phyloP scores from a whole-genome alignment of 139 green algal genomes.

The Tetraselmis striata region DNA sequence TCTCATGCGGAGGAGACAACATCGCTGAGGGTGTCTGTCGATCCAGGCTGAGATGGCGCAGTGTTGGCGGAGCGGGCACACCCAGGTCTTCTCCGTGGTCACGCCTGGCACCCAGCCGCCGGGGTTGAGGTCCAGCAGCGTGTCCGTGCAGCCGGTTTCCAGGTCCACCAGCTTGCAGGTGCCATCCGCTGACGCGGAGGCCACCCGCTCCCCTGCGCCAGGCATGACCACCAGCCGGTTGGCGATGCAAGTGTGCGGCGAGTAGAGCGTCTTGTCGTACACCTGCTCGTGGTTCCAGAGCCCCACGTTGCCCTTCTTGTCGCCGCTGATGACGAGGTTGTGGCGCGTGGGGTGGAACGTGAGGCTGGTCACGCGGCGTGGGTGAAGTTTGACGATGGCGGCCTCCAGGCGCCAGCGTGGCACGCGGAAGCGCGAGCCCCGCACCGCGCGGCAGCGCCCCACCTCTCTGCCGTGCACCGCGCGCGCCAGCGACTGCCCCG shows the following conservation, averaged over 20 bases:
- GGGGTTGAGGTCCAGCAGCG: constrained; percentile 69
- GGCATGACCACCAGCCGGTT: not conserved
- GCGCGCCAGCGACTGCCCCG: not conserved
- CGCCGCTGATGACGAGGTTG: constrained; percentile 60
- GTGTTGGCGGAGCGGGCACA: no score
- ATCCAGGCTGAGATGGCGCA: no score
- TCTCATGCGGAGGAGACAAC: no score
- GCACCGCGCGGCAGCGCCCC: not conserved
- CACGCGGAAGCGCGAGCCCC: not conserved
- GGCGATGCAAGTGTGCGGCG: not conserved
- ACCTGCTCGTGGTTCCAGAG: constrained; percentile 79
- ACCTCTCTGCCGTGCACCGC: not conserved
- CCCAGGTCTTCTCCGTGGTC: constrained; percentile 26
- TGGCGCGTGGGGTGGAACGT: constrained; percentile 70
- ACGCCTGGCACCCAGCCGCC: constrained; percentile 37
- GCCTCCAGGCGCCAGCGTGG: constrained; percentile 60
- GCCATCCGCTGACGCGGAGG: constrained; percentile 55
- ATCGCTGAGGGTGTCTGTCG: no score
- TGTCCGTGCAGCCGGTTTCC: constrained; percentile 45
- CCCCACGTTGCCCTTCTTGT: constrained; percentile 74
- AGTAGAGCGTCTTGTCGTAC: constrained; percentile 65
- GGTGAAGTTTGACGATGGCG: constrained; percentile 78
- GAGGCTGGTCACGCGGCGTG: constrained; percentile 53
- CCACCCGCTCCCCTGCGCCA: constrained; percentile 12
- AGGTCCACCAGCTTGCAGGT: constrained; percentile 66